phyloP scores from a whole-genome alignment of 2,329 filamentous ascomycete species.

The Lachnellula suecica region DNA sequence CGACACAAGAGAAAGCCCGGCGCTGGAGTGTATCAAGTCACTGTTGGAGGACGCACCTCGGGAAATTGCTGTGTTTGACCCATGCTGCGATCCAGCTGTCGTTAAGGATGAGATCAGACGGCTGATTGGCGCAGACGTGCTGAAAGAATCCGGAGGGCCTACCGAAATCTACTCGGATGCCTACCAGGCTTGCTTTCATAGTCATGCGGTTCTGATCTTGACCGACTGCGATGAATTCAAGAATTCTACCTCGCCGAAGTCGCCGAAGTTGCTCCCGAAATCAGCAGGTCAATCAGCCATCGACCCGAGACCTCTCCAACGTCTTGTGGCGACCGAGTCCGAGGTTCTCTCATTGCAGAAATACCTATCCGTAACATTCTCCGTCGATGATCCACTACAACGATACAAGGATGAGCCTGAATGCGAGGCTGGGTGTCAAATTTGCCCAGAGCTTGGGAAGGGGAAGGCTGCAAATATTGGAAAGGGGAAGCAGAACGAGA shows the following conservation, averaged over 20 bases:
- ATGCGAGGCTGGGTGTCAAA: slow-evolving; percentile 33
- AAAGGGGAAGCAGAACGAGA: slow-evolving; percentile 22
- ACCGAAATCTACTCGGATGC: slow-evolving; percentile 42
- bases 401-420: slow-evolving; percentile 22
- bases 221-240: slow-evolving; percentile 54
- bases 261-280: slow-evolving; percentile 1
- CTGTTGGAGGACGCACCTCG: slow-evolving; percentile 63
- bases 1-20: slow-evolving; percentile 71
- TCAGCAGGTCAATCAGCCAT: not conserved
- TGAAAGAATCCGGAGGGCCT: slow-evolving; percentile 30
- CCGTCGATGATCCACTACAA: slow-evolving; percentile 23
- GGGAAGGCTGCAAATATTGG: not conserved
- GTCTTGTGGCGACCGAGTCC: slow-evolving; percentile 20
- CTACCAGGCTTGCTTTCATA: slow-evolving; percentile 44
- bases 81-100: slow-evolving; percentile 42
- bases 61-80: slow-evolving; percentile 69
- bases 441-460: slow-evolving; percentile 37
- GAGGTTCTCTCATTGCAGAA: slow-evolving; percentile 22
- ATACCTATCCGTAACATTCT: slow-evolving; percentile 7
- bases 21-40: slow-evolving; percentile 65
- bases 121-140: slow-evolving; percentile 28
- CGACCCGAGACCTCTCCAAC: slow-evolving; percentile 26
- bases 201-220: slow-evolving; percentile 48
- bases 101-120: slow-evolving; percentile 39
- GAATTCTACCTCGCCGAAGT: slow-evolving; percentile 21